These are phyloP conservation scores for Cercospora sojina DNA, from an alignment of 2,329 filamentous ascomycete genomes.

Conservation along the genomic window DNA sequence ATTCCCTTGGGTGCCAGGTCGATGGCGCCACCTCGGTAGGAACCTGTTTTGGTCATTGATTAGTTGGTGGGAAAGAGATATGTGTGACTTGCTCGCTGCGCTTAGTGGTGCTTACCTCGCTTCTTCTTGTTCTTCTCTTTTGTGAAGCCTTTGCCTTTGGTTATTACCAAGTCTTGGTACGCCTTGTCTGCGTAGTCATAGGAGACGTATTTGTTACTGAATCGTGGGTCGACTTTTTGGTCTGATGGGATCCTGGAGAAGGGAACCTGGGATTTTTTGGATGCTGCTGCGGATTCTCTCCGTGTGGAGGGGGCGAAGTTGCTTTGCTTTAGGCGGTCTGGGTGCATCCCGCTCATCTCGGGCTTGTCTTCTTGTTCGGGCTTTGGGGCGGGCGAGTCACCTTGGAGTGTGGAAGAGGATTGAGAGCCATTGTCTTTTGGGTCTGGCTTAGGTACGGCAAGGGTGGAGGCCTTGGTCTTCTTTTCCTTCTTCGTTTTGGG, in stretches of 20 bases:
- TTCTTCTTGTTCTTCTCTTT: constrained; percentile 96
- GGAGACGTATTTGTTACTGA: constrained; percentile 78
- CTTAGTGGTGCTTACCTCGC: constrained; percentile 32
- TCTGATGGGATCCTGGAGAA: constrained; percentile 76
- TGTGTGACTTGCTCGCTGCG: not conserved
- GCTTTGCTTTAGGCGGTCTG: constrained; percentile 36
- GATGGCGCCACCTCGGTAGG: constrained; percentile 84
- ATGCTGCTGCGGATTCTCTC: constrained; percentile 33
- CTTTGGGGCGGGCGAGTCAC: constrained; percentile 20
- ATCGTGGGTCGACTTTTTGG: constrained; percentile 65
- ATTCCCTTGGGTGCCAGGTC: constrained; percentile 82
- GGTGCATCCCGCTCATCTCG: constrained; percentile 39
- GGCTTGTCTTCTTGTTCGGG: constrained; percentile 38
- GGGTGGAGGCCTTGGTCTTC: constrained; percentile 14
- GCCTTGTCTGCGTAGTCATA: constrained; percentile 89
- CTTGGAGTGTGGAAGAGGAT: constrained; percentile 38
- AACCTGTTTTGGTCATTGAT: constrained; percentile 71
- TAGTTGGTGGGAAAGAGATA: not conserved
- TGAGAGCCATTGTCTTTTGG: constrained; percentile 19
- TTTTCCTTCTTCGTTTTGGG: constrained; percentile 25
- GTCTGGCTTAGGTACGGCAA: not conserved
- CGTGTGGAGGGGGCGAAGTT: constrained; percentile 18
- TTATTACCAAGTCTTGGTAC: constrained; percentile 82
- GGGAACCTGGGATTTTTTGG: constrained; percentile 61
- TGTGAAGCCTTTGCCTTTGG: constrained; percentile 93